A percentile compares a stretch with the other conserved stretches of the same genome.
Evolutionary conservation across 2,329 filamentous ascomycete genomes (phyloP).

Genomic region (Nigrospora oryzae): DNA sequence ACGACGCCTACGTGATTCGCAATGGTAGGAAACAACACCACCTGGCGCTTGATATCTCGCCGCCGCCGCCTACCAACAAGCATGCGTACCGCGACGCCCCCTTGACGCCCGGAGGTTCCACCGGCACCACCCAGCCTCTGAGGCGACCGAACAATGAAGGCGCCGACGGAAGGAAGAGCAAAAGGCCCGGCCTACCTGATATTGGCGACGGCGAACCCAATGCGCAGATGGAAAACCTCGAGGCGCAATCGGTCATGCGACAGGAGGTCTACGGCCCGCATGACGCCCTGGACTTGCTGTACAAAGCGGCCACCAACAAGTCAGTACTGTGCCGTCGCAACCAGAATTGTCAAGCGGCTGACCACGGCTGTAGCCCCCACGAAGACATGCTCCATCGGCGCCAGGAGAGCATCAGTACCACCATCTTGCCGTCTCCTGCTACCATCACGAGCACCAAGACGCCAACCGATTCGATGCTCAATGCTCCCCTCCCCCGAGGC

Average conservation of each 20-base stretch:
- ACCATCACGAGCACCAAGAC: slow-evolving; percentile 12
- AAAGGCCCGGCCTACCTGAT: slow-evolving; percentile 18
- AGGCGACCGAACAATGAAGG: slow-evolving; percentile 45
- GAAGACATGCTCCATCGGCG: slow-evolving; percentile 16
- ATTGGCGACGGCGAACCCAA: slow-evolving; percentile 43
- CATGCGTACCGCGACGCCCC: slow-evolving; percentile 45
- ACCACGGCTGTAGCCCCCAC: slow-evolving; percentile 17
- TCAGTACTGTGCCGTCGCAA: slow-evolving; percentile 19
- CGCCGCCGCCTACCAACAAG: slow-evolving; percentile 26
- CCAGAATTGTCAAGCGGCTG: slow-evolving; percentile 7
- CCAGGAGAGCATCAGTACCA: slow-evolving; percentile 13
- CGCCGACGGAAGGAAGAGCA: slow-evolving; percentile 24
- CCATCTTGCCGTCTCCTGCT: slow-evolving; percentile 14
- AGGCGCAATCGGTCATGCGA: slow-evolving; percentile 57
- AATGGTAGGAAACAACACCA: slow-evolving; percentile 65
- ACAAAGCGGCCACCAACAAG: slow-evolving; percentile 71
- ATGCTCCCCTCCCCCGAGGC: slow-evolving; percentile 10
- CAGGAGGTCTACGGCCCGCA: slow-evolving; percentile 80
- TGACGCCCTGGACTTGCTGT: slow-evolving; percentile 84
- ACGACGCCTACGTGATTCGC: slow-evolving; percentile 53
- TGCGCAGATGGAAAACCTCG: slow-evolving; percentile 54
- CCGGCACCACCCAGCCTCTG: slow-evolving; percentile 58
- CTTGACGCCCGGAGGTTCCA: slow-evolving; percentile 56
- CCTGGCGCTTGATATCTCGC: slow-evolving; percentile 18
- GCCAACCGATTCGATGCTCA: slow-evolving; percentile 10